Evolutionary conservation across 441 rosid species (phyloP).

Genomic region (Pelargonium fulgidum): DNA sequence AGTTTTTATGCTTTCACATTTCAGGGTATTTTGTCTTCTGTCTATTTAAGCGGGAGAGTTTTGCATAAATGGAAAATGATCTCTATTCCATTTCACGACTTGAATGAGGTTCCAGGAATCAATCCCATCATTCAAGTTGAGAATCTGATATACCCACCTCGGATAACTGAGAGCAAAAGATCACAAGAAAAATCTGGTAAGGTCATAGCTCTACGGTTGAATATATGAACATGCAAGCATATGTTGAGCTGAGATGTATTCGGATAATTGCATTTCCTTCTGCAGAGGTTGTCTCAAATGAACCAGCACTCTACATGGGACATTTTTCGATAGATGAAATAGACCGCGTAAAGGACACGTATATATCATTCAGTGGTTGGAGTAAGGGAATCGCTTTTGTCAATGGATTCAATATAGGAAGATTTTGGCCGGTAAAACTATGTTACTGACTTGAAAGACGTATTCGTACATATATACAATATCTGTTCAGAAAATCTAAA

Average conservation of each 20-base stretch:
- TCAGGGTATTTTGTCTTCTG: slow-evolving; percentile 78
- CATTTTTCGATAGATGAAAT: slow-evolving; percentile 39
- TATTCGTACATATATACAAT: background rate
- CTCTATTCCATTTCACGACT: slow-evolving; percentile 59
- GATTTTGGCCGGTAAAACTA: slow-evolving; percentile 83
- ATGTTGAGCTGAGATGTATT: slow-evolving; percentile 4
- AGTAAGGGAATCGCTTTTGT: slow-evolving; percentile 78
- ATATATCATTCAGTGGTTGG: slow-evolving; percentile 73
- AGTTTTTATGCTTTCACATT: slow-evolving; percentile 11
- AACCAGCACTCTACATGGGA: slow-evolving; percentile 65
- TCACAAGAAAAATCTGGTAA: slow-evolving; percentile 32
- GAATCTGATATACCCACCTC: slow-evolving; percentile 21
- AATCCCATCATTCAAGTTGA: slow-evolving; percentile 32
- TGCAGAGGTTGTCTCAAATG: slow-evolving; percentile 46
- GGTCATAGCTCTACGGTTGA: slow-evolving; percentile 11
- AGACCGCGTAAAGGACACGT: slow-evolving; percentile 58
- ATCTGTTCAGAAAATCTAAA: background rate
- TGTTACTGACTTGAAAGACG: background rate
- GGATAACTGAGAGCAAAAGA: slow-evolving; percentile 24
- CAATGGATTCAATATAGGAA: slow-evolving; percentile 77
- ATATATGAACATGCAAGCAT: background rate
- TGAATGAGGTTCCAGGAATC: slow-evolving; percentile 43
- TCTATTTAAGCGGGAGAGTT: slow-evolving; percentile 48
- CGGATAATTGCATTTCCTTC: slow-evolving; percentile 13
- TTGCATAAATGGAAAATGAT: slow-evolving; percentile 78